phyloP scores from a whole-genome alignment of 1,284 basidiomycete genomes.

The Porphyrellus sp. region DNA sequence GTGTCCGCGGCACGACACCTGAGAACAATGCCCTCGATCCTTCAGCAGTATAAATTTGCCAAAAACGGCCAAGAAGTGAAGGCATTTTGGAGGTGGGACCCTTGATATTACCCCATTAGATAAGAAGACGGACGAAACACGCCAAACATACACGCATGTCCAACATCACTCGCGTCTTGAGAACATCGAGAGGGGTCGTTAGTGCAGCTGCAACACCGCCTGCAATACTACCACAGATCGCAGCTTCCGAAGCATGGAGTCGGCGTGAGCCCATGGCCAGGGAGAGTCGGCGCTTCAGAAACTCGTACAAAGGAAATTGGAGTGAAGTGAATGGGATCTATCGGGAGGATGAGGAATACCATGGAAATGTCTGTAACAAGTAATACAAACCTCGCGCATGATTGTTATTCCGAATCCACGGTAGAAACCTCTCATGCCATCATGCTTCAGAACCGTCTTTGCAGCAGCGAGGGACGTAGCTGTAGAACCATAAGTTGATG shows the following conservation, averaged over 20 bases:
- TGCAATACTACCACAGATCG: conserved; percentile 87
- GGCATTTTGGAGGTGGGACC: conserved; percentile 50
- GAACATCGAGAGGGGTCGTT: conserved; percentile 94
- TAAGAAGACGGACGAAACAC: conserved; percentile 4
- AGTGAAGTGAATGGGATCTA: conserved; percentile 97
- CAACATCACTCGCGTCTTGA: conserved; percentile 98
- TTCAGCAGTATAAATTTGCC: conserved; percentile 69
- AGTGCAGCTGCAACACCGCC: conserved; percentile 87
- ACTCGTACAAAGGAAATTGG: conserved; percentile 96
- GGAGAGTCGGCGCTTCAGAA: conserved; percentile 70
- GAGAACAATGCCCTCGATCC: conserved; percentile 79
- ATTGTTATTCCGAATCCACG: conserved; percentile 78
- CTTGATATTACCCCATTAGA: conserved; percentile 31
- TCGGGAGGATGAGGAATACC: conserved; percentile 5
- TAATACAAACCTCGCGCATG: conserved; percentile 63
- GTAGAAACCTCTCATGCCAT: conserved; percentile 73
- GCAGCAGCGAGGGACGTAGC: conserved; percentile 50
- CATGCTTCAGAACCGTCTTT: conserved; percentile 48
- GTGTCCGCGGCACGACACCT: conserved; percentile 86
- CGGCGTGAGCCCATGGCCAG: conserved; percentile 49
- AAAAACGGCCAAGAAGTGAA: conserved; percentile 54
- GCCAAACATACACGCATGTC: conserved; percentile 64
- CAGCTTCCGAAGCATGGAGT: conserved; percentile 81
- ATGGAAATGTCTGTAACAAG: background rate
- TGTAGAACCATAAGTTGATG: conserved; percentile 60